These are phyloP conservation scores for Coccomyxa sp. DNA, from an alignment of 139 green algal species.

Conservation along the genomic window DNA sequence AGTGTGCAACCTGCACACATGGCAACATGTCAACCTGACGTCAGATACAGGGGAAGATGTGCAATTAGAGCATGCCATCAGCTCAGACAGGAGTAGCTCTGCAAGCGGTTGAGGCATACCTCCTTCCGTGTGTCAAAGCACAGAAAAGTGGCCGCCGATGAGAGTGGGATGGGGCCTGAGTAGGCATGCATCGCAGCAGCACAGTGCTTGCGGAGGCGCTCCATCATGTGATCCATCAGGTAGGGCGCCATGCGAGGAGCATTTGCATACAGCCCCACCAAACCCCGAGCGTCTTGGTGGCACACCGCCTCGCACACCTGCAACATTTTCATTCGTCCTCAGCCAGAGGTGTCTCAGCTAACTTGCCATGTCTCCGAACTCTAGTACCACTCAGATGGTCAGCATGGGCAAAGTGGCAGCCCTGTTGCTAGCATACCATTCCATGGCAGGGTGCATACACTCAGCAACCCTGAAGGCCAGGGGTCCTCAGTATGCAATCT, in stretches of 20 bases:
- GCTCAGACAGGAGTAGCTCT: too few species aligned
- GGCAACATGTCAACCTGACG: too few species aligned
- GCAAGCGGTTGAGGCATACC: too few species aligned
- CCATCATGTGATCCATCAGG: neutral
- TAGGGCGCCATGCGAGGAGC: conserved; percentile 1
- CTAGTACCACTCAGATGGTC: too few species aligned
- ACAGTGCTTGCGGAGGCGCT: neutral
- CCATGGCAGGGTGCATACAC: neutral
- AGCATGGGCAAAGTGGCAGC: neutral
- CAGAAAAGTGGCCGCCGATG: neutral
- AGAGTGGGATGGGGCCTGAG: neutral
- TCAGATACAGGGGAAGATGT: too few species aligned
- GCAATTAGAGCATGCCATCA: too few species aligned
- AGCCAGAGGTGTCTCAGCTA: too few species aligned
- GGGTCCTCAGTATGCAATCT: neutral
- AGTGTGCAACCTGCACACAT: too few species aligned
- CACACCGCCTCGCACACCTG: neutral
- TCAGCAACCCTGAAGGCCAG: neutral
- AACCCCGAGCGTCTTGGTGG: neutral
- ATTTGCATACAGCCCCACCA: neutral
- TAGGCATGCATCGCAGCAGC: neutral
- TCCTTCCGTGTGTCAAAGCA: neutral
- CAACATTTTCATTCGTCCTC: too few species aligned
- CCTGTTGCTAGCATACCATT: neutral
- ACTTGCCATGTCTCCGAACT: too few species aligned